Base-by-base conservation (phyloP, 192 early-diverging fungal species). In the Rhizoclosmatium sp. region DNA sequence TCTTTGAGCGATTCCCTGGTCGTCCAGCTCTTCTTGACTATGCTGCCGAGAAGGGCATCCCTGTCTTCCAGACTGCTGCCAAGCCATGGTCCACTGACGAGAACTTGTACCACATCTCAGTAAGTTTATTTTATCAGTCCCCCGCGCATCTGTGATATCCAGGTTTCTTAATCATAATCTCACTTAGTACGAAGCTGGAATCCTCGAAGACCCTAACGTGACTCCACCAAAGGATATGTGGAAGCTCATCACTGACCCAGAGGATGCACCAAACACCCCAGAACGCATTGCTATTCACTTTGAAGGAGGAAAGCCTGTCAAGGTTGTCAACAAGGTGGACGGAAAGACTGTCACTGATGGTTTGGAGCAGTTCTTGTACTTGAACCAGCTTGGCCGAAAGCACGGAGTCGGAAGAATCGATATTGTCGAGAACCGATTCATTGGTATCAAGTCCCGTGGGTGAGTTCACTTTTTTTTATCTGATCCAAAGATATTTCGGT, bases 21-120 rank as follows among this genome's bases (percentile, higher is more conserved):
- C 93, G 97, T 72, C 90, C 92, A 69, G 95, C 93, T 59, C 91
- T 99, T 68, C 90, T 99, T 56, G 96, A 89, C 65, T 99, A 95
- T 78, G 98, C 98, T 21, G 92, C 89, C 5, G 85, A 93, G 82
- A 97, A 95, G 91, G 83, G 81, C 75, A 94, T 99, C 70, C 98
- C 97, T 9, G 97, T 99, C 14, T 89, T 93, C 61, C 98, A 99
- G 89, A 99, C 98, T 23, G 90, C 92, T 40, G 92, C 93, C 86
- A 97, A 98, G 90, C 97, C 97, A 46, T 99, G 98, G 97, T 97
- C 96, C 21, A 99, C 97, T 10, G 98, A 99, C 85, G 98, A 99
- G 89, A 99, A 98, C 91, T 86, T 99, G 73, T 98, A 95, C 92
- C 96, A 99, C 87, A 99, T 98, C 86, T 97, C 96, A 14, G 75